Evolutionary conservation across 2,329 filamentous ascomycete genomes (phyloP).

Genomic region (Xylaria sp.): DNA sequence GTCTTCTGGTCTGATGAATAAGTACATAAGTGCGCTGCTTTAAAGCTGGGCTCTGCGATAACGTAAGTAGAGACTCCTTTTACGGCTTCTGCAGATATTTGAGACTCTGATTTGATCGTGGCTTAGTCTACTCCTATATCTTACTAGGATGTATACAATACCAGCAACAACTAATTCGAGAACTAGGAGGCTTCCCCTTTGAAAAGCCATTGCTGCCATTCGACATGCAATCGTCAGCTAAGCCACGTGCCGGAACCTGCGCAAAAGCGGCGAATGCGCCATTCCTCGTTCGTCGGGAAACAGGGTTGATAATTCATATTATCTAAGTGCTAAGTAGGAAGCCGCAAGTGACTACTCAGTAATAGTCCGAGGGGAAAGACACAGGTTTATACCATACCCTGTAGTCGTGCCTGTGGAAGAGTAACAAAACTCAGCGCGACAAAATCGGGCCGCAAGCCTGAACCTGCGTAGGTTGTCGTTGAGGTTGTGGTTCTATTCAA

Average conservation of each 20-base stretch:
- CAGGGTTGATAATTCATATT: neutral
- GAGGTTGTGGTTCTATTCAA: neutral
- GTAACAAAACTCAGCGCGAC: neutral
- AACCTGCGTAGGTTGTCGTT: too few species aligned
- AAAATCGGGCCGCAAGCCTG: too few species aligned
- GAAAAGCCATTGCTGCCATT: too few species aligned
- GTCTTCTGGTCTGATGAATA: neutral
- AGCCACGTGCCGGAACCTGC: neutral
- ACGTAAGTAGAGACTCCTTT: neutral
- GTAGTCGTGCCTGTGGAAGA: neutral
- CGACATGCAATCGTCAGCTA: too few species aligned
- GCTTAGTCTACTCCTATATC: neutral
- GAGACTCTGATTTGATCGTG: too few species aligned
- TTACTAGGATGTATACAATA: neutral
- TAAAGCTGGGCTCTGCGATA: neutral
- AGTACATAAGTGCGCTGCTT: neutral
- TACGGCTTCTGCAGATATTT: too few species aligned
- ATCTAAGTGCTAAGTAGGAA: too few species aligned
- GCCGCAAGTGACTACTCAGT: neutral
- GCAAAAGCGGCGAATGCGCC: slow-evolving; percentile 1
- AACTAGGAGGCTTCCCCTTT: too few species aligned
- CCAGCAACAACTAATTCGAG: too few species aligned
- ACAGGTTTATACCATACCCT: neutral
- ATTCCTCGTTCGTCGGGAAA: neutral
- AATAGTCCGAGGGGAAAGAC: too few species aligned